Evolutionary conservation across 257 asterid species (phyloP).

Genomic region (Penstemon barbatus): DNA sequence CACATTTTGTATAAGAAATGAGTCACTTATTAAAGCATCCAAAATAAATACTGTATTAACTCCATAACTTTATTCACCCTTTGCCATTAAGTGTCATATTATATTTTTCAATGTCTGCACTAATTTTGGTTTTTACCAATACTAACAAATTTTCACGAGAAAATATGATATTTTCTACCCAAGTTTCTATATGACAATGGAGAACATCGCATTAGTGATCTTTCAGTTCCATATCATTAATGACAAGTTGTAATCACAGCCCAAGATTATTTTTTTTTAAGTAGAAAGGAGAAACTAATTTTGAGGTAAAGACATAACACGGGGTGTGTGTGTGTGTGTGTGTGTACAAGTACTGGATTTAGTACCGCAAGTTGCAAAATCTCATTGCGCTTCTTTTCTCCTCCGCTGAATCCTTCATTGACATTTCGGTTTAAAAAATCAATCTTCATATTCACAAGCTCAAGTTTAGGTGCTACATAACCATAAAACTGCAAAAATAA

Average conservation of each 20-base stretch:
- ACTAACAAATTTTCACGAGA: conserved; percentile 5
- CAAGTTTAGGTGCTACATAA: conserved; percentile 83
- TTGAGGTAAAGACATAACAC: conserved; percentile 18
- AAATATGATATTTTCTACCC: not conserved
- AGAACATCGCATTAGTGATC: no score
- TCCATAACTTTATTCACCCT: not conserved
- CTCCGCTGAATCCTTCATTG: conserved; percentile 98
- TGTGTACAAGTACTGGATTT: not conserved
- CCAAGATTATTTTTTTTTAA: not conserved
- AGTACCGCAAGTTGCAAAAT: conserved; percentile 93
- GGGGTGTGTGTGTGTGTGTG: not conserved
- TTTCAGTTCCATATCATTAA: not conserved
- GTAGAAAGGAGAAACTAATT: not conserved
- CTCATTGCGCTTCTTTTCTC: conserved; percentile 98
- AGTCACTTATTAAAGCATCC: conserved; percentile 17
- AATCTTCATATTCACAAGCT: conserved; percentile 82
- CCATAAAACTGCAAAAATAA: conserved; percentile 77
- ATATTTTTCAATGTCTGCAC: not conserved
- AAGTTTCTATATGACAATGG: no score
- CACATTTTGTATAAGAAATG: not conserved
- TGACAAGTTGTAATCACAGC: conserved; percentile 6
- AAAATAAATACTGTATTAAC: not conserved
- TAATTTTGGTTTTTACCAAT: not conserved
- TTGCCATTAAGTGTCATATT: not conserved
- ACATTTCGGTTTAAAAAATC: conserved; percentile 91